Evolutionary conservation across 371 early-diverging fungal species (phyloP), one percentile per base, ranked within the genome.

Genomic region (Cokeromyces recurvatus): DNA sequence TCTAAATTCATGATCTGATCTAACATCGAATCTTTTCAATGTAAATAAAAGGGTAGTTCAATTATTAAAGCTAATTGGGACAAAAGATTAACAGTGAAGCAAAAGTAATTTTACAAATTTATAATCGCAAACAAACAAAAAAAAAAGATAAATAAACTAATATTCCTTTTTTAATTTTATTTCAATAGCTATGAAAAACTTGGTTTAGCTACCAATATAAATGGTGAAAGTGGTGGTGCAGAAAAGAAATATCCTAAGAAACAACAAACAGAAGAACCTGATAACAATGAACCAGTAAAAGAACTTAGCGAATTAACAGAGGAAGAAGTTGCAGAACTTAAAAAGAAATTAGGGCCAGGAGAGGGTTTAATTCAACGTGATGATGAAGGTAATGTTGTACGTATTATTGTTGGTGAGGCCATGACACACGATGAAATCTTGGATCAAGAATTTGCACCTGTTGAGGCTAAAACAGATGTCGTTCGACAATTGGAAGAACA

Each of bases 351-450:
- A 24, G 68, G 65, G 11, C 78, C 79, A 39, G 87, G 83, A 31
- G 83, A 82, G 57, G 91, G 87, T 72, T 63, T 88, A 23, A 87
- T 91, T 48, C 85, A 89, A 59, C 82, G 91, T 43, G 90, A 89
- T 58, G 86, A 81, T n/a, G 78, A 81, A n/a, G 91, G 91, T 32
- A 88, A 88, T 46, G 72, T 91, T 15, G 54, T 82, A 31, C 82
- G 83, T 8, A 73, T 89, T n/a, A 79, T 87, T 57, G 66, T 85
- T 15, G 86, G 81, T 35, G 71, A 79, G 34, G 56, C 62, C 27
- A 72, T 68, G 61, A 59, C 71, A 15, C 75, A 78, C 43, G 71
- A 81, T 32, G 84, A 85, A 36, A 62, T 79, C 32, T 58, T 83
- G 59, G 78, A 82, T 55, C 62, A 69, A 38, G 71, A 71, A 31